A percentile compares a stretch with the other conserved stretches of the same genome.
Conservation (phyloP, 768 basidiomycete genomes). For the Boletus speciosus region DNA sequence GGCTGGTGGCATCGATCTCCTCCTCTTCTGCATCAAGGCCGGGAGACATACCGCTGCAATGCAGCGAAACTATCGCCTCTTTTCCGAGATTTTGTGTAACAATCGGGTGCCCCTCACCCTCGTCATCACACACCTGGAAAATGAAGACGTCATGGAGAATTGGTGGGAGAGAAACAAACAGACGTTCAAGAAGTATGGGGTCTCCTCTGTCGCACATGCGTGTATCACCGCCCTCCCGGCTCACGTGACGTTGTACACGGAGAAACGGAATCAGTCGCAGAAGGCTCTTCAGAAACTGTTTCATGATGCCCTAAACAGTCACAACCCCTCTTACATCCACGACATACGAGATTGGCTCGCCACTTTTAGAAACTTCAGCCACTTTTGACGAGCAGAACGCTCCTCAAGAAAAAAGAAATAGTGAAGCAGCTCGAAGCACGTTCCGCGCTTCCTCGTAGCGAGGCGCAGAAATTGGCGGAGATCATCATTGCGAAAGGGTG, state of each 20-base stretch:
- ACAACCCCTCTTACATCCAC: neutral
- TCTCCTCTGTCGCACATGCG: neutral
- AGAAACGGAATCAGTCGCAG: neutral
- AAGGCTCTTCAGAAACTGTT: neutral
- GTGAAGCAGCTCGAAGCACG: neutral
- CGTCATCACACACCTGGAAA: neutral
- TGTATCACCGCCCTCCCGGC: neutral
- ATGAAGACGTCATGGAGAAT: neutral
- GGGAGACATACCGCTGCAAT: neutral
- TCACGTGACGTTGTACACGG: neutral
- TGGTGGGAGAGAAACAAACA: neutral
- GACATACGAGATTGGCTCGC: neutral
- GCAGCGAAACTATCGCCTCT: neutral
- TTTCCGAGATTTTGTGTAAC: neutral
- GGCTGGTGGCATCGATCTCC: neutral
- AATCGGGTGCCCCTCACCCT: neutral
- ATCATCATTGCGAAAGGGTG: neutral
- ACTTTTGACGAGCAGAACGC: neutral
- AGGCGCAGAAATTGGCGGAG: neutral
- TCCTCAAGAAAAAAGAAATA: too few relatives aligned
- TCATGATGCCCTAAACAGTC: neutral
- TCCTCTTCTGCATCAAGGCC: neutral
- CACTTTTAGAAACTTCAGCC: neutral
- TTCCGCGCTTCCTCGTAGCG: neutral
- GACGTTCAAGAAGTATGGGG: neutral